A percentile compares a stretch with the other conserved stretches of the same genome.
phyloP scores from a whole-genome alignment of 2,329 filamentous ascomycete species.

The Knoxdaviesia capensis region DNA sequence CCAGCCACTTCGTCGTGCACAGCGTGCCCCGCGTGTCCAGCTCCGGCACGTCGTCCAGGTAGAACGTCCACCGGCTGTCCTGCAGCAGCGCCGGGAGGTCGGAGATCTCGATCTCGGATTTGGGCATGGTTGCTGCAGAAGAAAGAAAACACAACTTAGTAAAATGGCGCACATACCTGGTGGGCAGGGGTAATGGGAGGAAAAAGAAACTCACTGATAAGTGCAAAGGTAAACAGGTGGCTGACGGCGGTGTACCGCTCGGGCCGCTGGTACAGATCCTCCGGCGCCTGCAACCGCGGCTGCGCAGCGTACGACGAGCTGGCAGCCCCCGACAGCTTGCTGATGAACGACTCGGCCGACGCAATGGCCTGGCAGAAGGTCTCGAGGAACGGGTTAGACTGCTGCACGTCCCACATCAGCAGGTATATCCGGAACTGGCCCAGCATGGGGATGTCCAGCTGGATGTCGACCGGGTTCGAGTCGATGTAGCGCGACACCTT shows the following conservation, averaged over 20 bases:
- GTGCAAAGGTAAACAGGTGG: conserved; percentile 46
- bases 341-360: conserved; percentile 31
- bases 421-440: conserved; percentile 62
- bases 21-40: conserved; percentile 28
- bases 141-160: conserved; percentile 23
- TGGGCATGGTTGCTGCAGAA: conserved; percentile 32
- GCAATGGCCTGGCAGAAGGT: conserved; percentile 35
- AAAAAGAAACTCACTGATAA: conserved; percentile 34
- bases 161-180: conserved; percentile 15
- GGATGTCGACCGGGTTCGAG: conserved; percentile 57
- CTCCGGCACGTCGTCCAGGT: conserved; percentile 43
- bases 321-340: conserved; percentile 36
- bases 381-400: conserved; percentile 35
- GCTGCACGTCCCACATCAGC: conserved; percentile 40
- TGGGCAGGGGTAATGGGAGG: neutral
- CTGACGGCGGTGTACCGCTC: conserved; percentile 50
- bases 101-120: conserved; percentile 41
- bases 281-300: conserved; percentile 32
- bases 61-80: conserved; percentile 50
- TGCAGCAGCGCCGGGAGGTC: conserved; percentile 42
- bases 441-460: conserved; percentile 59
- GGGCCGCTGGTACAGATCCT: conserved; percentile 46
- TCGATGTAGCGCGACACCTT: conserved; percentile 58
- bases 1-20: conserved; percentile 52
- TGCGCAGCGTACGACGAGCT: conserved; percentile 40